Evolutionary conservation across 2,329 filamentous ascomycete species (phyloP).

Genomic region (Sporothrix protearum): DNA sequence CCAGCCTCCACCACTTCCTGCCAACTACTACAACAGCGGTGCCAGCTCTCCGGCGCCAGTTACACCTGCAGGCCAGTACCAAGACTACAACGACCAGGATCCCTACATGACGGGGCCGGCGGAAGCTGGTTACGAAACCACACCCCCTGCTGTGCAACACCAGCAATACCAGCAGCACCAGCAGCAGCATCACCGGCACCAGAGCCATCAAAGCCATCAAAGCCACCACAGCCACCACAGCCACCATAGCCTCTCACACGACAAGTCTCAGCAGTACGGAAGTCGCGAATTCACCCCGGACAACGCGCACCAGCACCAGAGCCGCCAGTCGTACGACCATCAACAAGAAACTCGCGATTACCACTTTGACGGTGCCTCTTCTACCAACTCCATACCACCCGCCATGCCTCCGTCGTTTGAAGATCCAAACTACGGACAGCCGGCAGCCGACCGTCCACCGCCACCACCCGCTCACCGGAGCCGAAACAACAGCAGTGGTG

Average conservation of each 20-base stretch:
- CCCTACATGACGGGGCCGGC: constrained; percentile 30
- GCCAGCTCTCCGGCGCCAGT: constrained; percentile 10
- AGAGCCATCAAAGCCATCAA: constrained; percentile 15
- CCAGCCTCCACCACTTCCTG: constrained; percentile 36
- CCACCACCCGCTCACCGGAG: constrained; percentile 55
- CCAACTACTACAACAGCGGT: constrained; percentile 17
- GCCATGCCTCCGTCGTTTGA: not conserved
- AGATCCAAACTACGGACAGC: constrained; percentile 15
- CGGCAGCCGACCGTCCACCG: constrained; percentile 46
- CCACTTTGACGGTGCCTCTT: constrained; percentile 9
- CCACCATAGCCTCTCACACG: constrained; percentile 23
- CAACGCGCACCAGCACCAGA: not conserved
- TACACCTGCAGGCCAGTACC: constrained; percentile 19
- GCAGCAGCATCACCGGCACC: not conserved
- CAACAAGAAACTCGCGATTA: constrained; percentile 40
- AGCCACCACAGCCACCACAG: constrained; percentile 21
- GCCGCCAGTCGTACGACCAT: constrained; percentile 29
- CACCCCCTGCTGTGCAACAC: constrained; percentile 34
- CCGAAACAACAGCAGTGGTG: constrained; percentile 44
- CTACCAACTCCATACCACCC: not conserved
- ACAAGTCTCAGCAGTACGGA: constrained; percentile 19
- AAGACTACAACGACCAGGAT: constrained; percentile 22
- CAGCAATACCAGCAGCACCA: constrained; percentile 21
- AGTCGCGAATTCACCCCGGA: constrained; percentile 12
- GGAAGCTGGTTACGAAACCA: constrained; percentile 47